Percentiles rank a stretch among this genome's conserved stretches.
phyloP scores from a whole-genome alignment of 257 asterid genomes.

The Ballota nigra region DNA sequence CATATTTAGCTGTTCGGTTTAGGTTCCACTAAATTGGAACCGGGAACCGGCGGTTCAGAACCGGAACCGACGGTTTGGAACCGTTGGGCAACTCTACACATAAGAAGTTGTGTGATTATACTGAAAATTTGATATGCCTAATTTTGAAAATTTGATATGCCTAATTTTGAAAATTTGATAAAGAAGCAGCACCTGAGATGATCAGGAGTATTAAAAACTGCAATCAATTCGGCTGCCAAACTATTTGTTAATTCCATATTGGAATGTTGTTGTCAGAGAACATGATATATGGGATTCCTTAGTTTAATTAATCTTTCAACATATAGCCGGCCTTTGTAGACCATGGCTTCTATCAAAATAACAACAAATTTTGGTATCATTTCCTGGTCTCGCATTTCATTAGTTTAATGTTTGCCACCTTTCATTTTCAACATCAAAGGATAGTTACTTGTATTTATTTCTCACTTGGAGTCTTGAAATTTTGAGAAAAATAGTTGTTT shows the following conservation, averaged over 20 bases:
- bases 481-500: not conserved
- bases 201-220: too few species aligned
- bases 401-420: not conserved
- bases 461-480: not conserved
- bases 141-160: not conserved
- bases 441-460: not conserved
- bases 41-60: too few species aligned
- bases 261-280: not conserved
- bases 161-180: too few species aligned
- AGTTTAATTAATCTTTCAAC: not conserved
- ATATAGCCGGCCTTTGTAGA: not conserved
- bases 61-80: too few species aligned
- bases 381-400: not conserved
- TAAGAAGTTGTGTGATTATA: too few species aligned
- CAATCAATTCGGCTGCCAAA: not conserved
- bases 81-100: too few species aligned
- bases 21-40: too few species aligned
- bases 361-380: slow-evolving; percentile 6
- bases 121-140: too few species aligned
- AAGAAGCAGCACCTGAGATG: too few species aligned
- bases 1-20: too few species aligned
- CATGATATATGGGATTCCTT: not conserved
- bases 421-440: slow-evolving; percentile 3
- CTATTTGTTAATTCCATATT: too few species aligned
- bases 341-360: not conserved